Evolutionary conservation across 345 rosid species (phyloP).

Genomic region (Camelina laxa): DNA sequence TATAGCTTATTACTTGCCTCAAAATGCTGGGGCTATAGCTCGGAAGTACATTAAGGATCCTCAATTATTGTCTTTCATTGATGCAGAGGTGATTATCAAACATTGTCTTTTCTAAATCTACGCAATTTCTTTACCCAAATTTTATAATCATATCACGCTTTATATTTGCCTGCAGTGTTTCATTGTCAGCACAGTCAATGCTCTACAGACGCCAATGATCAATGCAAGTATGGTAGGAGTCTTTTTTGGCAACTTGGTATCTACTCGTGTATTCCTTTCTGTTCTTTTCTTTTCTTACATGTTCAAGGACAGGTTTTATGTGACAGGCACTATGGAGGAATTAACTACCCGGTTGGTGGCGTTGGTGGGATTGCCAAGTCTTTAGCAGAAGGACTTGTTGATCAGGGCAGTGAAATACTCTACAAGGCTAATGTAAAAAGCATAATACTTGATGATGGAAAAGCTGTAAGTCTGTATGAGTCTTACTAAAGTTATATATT

Average conservation of each 20-base stretch:
- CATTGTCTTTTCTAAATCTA: conserved; percentile 16
- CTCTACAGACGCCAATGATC: conserved; percentile 93
- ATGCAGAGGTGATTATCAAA: conserved; percentile 73
- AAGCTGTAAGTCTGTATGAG: conserved; percentile 66
- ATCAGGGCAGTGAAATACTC: conserved; percentile 79
- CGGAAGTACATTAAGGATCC: conserved; percentile 90
- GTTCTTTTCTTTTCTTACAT: conserved; percentile 23
- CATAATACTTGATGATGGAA: conserved; percentile 75
- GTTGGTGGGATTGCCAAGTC: conserved; percentile 92
- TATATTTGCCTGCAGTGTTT: conserved; percentile 73
- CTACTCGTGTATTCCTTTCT: conserved; percentile 4
- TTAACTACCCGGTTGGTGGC: conserved; percentile 95
- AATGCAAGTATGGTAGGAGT: conserved; percentile 87
- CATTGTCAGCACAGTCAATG: conserved; percentile 91
- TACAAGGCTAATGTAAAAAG: conserved; percentile 82
- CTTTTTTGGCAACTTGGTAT: neutral
- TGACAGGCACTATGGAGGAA: conserved; percentile 97
- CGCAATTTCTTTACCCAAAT: conserved; percentile 5
- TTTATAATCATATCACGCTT: conserved; percentile 6
- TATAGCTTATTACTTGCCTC: conserved; percentile 88
- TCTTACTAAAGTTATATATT: conserved; percentile 14
- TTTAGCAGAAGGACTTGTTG: conserved; percentile 77
- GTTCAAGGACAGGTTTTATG: conserved; percentile 73
- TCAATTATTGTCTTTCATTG: conserved; percentile 79
- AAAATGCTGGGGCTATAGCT: conserved; percentile 92